Percentiles rank a stretch among this genome's conserved stretches.
Evolutionary conservation across 305 asterid genomes (phyloP).

Genomic region (Rubia tinctorum): DNA sequence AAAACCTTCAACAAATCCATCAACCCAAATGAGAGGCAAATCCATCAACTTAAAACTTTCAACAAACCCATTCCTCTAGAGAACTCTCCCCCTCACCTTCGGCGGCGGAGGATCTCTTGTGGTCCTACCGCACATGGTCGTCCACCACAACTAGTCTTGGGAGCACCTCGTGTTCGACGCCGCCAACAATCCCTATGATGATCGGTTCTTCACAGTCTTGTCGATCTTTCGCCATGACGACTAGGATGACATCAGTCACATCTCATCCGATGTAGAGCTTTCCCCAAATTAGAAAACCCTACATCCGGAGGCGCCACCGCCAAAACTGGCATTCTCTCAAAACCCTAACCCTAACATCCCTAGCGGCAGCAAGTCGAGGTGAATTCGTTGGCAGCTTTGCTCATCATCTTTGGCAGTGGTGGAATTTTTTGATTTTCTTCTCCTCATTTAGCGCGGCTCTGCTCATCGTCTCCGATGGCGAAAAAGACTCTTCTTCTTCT

Average conservation of each 20-base stretch:
- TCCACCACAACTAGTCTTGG: slow-evolving; percentile 12
- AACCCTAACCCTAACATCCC: slow-evolving; percentile 45
- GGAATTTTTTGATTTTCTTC: no score
- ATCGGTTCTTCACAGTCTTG: slow-evolving; percentile 57
- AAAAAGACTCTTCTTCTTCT: no score
- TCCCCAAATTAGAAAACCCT: slow-evolving; percentile 25
- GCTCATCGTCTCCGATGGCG: no score
- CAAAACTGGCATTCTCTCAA: neutral
- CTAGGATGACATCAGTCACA: slow-evolving; percentile 62
- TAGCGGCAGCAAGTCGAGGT: slow-evolving; percentile 15
- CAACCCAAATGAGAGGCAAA: no score
- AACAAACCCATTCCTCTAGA: no score
- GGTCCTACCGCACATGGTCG: slow-evolving; percentile 38
- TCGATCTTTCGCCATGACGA: slow-evolving; percentile 79
- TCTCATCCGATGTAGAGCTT: slow-evolving; percentile 63
- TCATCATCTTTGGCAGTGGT: no score
- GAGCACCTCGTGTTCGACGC: slow-evolving; percentile 19
- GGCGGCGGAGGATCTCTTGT: no score
- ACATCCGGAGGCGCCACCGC: slow-evolving; percentile 18
- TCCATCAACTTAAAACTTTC: no score
- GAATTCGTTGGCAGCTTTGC: no score
- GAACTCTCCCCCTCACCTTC: no score
- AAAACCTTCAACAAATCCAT: no score
- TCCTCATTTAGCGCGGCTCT: no score
- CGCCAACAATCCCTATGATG: slow-evolving; percentile 44